Percentiles rank a stretch among this genome's conserved stretches.
These are phyloP conservation scores for Stylonectria norvegica DNA, from an alignment of 2,329 filamentous ascomycete genomes.

Conservation along the genomic window DNA sequence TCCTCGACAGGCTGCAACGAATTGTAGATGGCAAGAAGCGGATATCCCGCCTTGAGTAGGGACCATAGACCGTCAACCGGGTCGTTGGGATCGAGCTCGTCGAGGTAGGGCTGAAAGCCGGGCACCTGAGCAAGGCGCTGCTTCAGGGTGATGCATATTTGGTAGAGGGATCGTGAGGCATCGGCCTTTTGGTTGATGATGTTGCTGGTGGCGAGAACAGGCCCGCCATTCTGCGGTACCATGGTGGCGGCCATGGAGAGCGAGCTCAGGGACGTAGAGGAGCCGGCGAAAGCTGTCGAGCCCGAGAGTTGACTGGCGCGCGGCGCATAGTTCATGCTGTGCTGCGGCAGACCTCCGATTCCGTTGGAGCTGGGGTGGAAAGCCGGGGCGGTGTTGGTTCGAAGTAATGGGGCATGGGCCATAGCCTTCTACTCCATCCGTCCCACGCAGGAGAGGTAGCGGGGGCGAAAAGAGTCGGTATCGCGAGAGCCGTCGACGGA, in stretches of 20 bases:
- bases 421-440: constrained; percentile 49
- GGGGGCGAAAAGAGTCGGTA: background rate
- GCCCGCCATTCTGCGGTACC: constrained; percentile 49
- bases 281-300: constrained; percentile 54
- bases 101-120: constrained; percentile 72
- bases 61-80: constrained; percentile 91
- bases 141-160: constrained; percentile 85
- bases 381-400: constrained; percentile 57
- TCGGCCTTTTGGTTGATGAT: constrained; percentile 98
- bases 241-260: constrained; percentile 44
- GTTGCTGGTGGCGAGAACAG: constrained; percentile 76
- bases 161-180: constrained; percentile 86
- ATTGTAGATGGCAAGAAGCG: constrained; percentile 87
- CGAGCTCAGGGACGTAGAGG: constrained; percentile 50
- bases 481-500: constrained; percentile 2
- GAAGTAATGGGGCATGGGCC: constrained; percentile 58
- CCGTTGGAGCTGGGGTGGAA: constrained; percentile 48
- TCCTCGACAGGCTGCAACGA: constrained; percentile 67
- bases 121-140: constrained; percentile 79
- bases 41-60: constrained; percentile 77
- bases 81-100: constrained; percentile 65
- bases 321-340: constrained; percentile 50
- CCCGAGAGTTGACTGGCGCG: constrained; percentile 62
- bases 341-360: constrained; percentile 42
- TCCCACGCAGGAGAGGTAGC: constrained; percentile 13